A percentile compares a stretch with the other conserved stretches of the same genome.
Evolutionary conservation across 2,329 filamentous ascomycete genomes (phyloP).

Genomic region (Chaetomiaceae sp.): DNA sequence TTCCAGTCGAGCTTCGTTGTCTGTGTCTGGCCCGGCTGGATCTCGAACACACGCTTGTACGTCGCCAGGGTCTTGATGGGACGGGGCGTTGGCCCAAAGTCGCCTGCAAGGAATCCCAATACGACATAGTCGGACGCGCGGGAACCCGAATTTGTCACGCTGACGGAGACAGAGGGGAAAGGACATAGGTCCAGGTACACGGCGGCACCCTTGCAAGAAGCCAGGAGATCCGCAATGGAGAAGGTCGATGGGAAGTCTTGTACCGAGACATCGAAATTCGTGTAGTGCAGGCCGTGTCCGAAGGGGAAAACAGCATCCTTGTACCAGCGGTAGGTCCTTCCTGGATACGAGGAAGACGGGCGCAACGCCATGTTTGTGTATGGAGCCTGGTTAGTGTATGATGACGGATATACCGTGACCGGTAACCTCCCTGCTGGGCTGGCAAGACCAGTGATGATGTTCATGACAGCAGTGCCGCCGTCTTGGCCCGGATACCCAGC

Average conservation of each 20-base stretch:
- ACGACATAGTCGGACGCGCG: constrained; percentile 49
- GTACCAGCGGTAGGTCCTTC: constrained; percentile 58
- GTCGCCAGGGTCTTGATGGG: constrained; percentile 50
- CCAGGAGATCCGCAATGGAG: constrained; percentile 36
- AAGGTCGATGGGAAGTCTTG: constrained; percentile 23
- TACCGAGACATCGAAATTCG: constrained; percentile 35
- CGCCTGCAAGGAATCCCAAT: constrained; percentile 46
- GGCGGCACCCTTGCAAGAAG: constrained; percentile 31
- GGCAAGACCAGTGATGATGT: constrained; percentile 47
- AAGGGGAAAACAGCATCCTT: constrained; percentile 48
- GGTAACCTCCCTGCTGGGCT: constrained; percentile 52
- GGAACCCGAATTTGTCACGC: constrained; percentile 46
- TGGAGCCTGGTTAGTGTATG: constrained; percentile 46
- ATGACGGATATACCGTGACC: constrained; percentile 51
- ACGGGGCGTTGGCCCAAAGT: constrained; percentile 44
- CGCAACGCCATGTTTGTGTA: constrained; percentile 53
- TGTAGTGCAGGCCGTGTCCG: constrained; percentile 56
- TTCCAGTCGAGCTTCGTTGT: constrained; percentile 39
- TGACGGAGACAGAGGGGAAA: constrained; percentile 39
- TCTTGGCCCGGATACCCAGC: constrained; percentile 57
- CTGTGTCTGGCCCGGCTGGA: constrained; percentile 35
- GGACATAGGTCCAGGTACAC: constrained; percentile 40
- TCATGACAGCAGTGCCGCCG: constrained; percentile 51
- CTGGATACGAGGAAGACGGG: constrained; percentile 36
- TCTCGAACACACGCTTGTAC: constrained; percentile 42